These are phyloP conservation scores for Ophiostoma sp. DNA, from an alignment of 2,329 filamentous ascomycete genomes.

Conservation along the genomic window DNA sequence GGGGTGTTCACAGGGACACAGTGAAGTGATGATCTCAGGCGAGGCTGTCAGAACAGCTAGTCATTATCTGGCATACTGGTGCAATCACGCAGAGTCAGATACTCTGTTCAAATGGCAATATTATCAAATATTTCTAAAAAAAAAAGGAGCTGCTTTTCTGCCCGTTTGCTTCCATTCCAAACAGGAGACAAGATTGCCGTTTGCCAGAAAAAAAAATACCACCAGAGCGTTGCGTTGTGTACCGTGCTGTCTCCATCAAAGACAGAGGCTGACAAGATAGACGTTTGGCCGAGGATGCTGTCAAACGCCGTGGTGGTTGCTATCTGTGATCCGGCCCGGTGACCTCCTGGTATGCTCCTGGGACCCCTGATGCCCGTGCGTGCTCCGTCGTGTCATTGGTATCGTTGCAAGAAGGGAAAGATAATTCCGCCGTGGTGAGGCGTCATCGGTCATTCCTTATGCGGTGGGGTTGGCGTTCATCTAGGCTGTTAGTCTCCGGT, in stretches of 20 bases:
- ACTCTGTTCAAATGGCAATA: neutral
- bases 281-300: too few relatives aligned
- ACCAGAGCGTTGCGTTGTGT: neutral
- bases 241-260: too few relatives aligned
- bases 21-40: too few relatives aligned
- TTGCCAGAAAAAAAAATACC: neutral
- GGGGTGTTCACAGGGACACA: too few relatives aligned
- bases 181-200: too few relatives aligned
- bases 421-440: neutral
- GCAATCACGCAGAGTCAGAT: neutral
- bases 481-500: slow-evolving; percentile 14
- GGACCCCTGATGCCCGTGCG: too few relatives aligned
- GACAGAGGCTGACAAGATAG: too few relatives aligned
- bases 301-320: too few relatives aligned
- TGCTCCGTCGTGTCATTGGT: neutral
- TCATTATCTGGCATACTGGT: too few relatives aligned
- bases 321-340: neutral
- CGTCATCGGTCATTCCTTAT: neutral
- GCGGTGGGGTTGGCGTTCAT: slow-evolving; percentile 28
- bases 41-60: too few relatives aligned
- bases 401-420: slow-evolving; percentile 5
- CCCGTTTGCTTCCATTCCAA: neutral
- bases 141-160: neutral
- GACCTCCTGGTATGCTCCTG: neutral
- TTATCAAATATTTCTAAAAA: neutral